These are phyloP conservation scores for Harringtonia aguacate DNA, from an alignment of 2,329 filamentous ascomycete genomes.

Conservation along the genomic window DNA sequence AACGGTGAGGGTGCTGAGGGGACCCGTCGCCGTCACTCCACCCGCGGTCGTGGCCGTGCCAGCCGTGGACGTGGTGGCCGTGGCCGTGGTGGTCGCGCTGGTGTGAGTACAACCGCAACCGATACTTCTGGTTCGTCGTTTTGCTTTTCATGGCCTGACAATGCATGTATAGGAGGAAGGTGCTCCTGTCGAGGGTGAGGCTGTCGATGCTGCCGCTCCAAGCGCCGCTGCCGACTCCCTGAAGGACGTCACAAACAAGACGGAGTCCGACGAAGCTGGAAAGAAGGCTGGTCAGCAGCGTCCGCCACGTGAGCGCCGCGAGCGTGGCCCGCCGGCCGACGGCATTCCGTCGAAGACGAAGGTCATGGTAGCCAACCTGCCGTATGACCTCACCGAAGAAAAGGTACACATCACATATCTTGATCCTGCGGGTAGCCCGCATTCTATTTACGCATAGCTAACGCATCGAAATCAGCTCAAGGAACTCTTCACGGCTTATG, in stretches of 20 bases:
- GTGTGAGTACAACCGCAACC: constrained; percentile 31
- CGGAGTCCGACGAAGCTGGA: constrained; percentile 46
- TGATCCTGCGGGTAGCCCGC: constrained; percentile 7
- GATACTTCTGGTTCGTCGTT: too few species aligned
- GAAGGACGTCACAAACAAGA: constrained; percentile 50
- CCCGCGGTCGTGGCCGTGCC: constrained; percentile 56
- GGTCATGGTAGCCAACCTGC: constrained; percentile 99
- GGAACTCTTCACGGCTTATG: constrained; percentile 89
- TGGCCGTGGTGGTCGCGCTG: constrained; percentile 54
- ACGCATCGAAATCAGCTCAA: constrained; percentile 56
- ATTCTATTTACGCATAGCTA: too few species aligned
- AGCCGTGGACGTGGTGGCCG: constrained; percentile 55
- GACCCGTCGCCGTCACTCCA: constrained; percentile 50
- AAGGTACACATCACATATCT: constrained; percentile 52
- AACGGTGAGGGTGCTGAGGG: constrained; percentile 68
- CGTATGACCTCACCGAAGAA: constrained; percentile 95
- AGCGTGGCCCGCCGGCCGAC: constrained; percentile 94
- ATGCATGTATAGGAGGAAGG: constrained; percentile 27
- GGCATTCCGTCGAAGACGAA: constrained; percentile 98
- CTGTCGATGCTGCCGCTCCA: constrained; percentile 34
- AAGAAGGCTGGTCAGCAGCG: constrained; percentile 43
- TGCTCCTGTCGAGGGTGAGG: constrained; percentile 32
- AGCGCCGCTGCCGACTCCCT: constrained; percentile 43
- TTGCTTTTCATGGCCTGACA: background rate
- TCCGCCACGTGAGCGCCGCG: constrained; percentile 45